These are phyloP conservation scores for Myxozyma nipponensis DNA, from an alignment of 805 yeast species.

Conservation along the genomic window DNA sequence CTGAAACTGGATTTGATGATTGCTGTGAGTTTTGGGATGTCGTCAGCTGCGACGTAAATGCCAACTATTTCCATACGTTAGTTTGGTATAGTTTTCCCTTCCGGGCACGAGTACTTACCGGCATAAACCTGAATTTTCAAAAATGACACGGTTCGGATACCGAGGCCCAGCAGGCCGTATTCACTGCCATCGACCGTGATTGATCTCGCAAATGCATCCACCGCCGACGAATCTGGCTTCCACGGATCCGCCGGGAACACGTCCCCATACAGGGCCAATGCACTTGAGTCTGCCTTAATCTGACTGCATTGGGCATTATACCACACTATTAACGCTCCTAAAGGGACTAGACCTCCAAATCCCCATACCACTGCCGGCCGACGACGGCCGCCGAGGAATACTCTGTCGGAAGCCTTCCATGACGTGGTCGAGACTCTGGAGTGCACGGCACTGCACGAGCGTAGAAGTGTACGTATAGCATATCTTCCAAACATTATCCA, in stretches of 20 bases:
- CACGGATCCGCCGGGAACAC: slow-evolving; percentile 2
- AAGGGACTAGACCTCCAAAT: too few relatives aligned
- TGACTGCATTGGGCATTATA: background rate
- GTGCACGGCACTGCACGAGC: too few relatives aligned
- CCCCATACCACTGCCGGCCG: too few relatives aligned
- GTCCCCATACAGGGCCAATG: background rate
- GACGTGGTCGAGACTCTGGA: too few relatives aligned
- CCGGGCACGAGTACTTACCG: slow-evolving; percentile 10
- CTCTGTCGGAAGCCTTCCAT: too few relatives aligned
- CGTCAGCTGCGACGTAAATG: slow-evolving; percentile 65
- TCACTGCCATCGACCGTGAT: slow-evolving; percentile 32
- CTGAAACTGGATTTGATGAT: slow-evolving; percentile 40
- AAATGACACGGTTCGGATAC: slow-evolving; percentile 80
- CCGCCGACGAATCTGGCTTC: slow-evolving; percentile 25
- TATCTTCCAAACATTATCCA: too few relatives aligned
- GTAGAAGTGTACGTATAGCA: too few relatives aligned
- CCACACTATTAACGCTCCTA: too few relatives aligned
- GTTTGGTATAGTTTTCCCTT: background rate
- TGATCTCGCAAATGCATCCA: slow-evolving; percentile 36
- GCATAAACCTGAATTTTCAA: slow-evolving; percentile 80
- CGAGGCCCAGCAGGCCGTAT: slow-evolving; percentile 68
- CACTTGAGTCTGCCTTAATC: background rate
- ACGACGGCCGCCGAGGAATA: too few relatives aligned
- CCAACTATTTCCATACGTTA: slow-evolving; percentile 48
- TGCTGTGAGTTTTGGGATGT: slow-evolving; percentile 42